Evolutionary conservation across 352 stramenopile species (phyloP).

Genomic region (Phytophthora vignae): DNA sequence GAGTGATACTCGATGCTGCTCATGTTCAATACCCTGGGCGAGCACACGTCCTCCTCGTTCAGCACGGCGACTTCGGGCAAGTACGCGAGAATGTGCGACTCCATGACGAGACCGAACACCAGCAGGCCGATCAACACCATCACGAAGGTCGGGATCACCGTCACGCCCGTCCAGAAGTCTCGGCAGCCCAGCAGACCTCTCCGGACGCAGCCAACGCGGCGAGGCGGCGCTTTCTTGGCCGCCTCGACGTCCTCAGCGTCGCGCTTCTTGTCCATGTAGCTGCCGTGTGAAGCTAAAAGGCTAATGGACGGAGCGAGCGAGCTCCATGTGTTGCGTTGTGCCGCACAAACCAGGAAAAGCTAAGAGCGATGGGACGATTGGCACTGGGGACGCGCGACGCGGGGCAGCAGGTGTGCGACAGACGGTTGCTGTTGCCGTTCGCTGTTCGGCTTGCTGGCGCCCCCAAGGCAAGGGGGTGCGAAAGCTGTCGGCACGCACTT

Average conservation of each 20-base stretch:
- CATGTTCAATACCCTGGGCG: neutral
- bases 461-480: neutral
- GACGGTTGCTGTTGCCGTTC: neutral
- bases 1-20: slow-evolving; percentile 32
- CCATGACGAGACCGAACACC: slow-evolving; percentile 28
- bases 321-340: neutral
- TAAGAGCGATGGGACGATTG: slow-evolving; percentile 1
- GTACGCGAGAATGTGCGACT: slow-evolving; percentile 25
- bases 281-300: neutral
- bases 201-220: neutral
- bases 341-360: neutral
- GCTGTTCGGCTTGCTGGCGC: neutral
- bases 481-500: neutral
- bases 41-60: slow-evolving; percentile 8
- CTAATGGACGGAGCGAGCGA: slow-evolving; percentile 3
- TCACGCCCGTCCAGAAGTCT: slow-evolving; percentile 29
- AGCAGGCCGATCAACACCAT: slow-evolving; percentile 24
- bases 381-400: neutral
- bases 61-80: slow-evolving; percentile 13
- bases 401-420: neutral
- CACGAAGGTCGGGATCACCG: slow-evolving; percentile 26
- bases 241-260: slow-evolving; percentile 4
- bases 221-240: neutral
- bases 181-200: slow-evolving; percentile 2
- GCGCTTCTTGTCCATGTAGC: slow-evolving; percentile 5